Evolutionary conservation across 2,329 filamentous ascomycete species (phyloP).

Genomic region (Neocatenulostroma microsporum): DNA sequence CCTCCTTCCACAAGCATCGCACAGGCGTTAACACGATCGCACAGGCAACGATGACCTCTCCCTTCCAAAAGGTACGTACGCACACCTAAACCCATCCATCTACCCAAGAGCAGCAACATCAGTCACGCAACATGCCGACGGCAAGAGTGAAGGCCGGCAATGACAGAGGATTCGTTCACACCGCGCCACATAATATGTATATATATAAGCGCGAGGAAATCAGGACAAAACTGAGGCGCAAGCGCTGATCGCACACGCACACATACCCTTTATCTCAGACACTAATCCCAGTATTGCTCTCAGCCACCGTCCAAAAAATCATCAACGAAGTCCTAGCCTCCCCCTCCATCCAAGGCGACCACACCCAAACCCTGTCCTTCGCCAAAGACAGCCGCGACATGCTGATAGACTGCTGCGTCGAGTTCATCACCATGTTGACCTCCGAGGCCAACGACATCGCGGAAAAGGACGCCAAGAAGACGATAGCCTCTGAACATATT

Average conservation of each 20-base stretch:
- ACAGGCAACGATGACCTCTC: conserved; percentile 52
- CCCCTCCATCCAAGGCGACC: conserved; percentile 10
- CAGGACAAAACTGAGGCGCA: too few relatives aligned
- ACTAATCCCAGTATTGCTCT: too few relatives aligned
- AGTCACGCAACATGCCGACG: too few relatives aligned
- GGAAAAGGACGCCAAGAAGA: conserved; percentile 98
- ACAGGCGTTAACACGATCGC: background rate
- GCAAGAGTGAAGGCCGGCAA: too few relatives aligned
- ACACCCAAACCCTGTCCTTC: conserved; percentile 59
- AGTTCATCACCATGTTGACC: conserved; percentile 98
- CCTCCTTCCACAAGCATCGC: background rate
- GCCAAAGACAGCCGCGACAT: conserved; percentile 92
- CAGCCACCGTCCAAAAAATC: conserved; percentile 70
- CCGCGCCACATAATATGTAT: too few relatives aligned
- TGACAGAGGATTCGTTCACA: too few relatives aligned
- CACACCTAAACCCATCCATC: background rate
- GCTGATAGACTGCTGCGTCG: conserved; percentile 96
- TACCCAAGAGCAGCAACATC: too few relatives aligned
- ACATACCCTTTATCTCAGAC: too few relatives aligned
- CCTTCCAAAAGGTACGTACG: conserved; percentile 47
- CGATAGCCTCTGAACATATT: conserved; percentile 95
- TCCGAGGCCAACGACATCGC: conserved; percentile 98
- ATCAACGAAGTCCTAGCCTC: conserved; percentile 74
- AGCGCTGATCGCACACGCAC: too few relatives aligned
- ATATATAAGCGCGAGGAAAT: too few relatives aligned